Evolutionary conservation across 2,329 filamentous ascomycete species (phyloP), one percentile per base, ranked within the genome.

Genomic region (Diplodia mutila): DNA sequence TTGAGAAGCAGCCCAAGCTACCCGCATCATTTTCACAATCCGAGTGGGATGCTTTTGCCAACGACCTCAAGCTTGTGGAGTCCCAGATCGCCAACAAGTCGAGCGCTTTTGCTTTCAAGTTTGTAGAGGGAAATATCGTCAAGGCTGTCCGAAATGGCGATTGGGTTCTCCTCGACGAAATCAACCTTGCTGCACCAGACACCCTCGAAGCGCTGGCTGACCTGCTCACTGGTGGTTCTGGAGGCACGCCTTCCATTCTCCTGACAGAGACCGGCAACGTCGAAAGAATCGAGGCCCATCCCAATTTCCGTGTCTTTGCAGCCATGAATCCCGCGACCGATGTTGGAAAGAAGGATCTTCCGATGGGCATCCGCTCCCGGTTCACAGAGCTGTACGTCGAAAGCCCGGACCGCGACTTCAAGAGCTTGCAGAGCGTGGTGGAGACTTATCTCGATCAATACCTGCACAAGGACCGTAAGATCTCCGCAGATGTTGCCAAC

Each of bases 321-420:
- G 95, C 96, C 32, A 99, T 99, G 95, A 99, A 99, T 75, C 95
- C 95, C 34, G 95, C 95, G 5, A 99, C 95, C 3, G 95, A 99
- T 81, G 89, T 97, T 67, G 95, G 96, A 69, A 99, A 99, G 80
- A 90, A 94, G 67, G 95, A 99, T 78, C 83, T 99, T 18, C 93
- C 94, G 0, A 89, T 92, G 66, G 94, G 94, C 1, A 88, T 98
- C 52, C 86, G 94, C 66, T 97, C 94, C 9, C 88, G 94, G 59
- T 99, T 99, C 75, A 98, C 95, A 0, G 95, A 99, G 78, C 85
- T 99, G 25, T 99, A 97, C 76, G 93, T 99, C 27, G 89, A 92
- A 66, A 95, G 93, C 72, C 94, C 95, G 0, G 95, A 99, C 76
- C 88, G 85, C 68, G 91, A 97, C 69, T 81, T 93, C 67, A 92